These are phyloP conservation scores for Acanthamoeba comandoni DNA, from an alignment of 208 protist genomes.

Conservation along the genomic window DNA sequence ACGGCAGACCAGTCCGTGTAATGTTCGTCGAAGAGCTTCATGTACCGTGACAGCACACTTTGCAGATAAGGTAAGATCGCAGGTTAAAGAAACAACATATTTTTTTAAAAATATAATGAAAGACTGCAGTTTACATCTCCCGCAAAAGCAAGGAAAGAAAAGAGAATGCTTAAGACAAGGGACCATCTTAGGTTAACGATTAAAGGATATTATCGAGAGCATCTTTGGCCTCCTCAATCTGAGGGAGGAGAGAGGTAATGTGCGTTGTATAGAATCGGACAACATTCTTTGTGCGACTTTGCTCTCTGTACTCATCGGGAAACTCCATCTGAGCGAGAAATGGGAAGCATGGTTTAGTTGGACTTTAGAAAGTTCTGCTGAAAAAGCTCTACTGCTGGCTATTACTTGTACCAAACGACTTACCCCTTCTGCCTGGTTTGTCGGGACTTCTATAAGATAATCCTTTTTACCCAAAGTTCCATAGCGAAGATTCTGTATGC, in stretches of 20 bases:
- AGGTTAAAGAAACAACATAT: slow-evolving; percentile 20
- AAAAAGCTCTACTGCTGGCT: not conserved
- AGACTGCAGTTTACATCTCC: not conserved
- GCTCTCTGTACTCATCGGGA: slow-evolving; percentile 45
- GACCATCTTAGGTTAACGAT: too few species aligned
- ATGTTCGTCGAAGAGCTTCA: slow-evolving; percentile 25
- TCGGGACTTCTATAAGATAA: slow-evolving; percentile 46
- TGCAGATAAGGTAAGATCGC: slow-evolving; percentile 36
- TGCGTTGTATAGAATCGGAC: not conserved
- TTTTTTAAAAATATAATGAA: too few species aligned
- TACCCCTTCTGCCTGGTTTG: slow-evolving; percentile 18
- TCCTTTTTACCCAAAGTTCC: slow-evolving; percentile 33
- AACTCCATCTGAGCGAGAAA: not conserved
- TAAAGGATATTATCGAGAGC: slow-evolving; percentile 41
- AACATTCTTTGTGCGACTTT: slow-evolving; percentile 32
- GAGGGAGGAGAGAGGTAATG: slow-evolving; percentile 1
- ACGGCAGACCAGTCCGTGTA: slow-evolving; percentile 42
- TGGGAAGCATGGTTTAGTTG: not conserved
- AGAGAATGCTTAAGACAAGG: not conserved
- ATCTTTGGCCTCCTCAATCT: slow-evolving; percentile 67
- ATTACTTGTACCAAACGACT: not conserved
- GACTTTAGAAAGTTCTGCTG: not conserved
- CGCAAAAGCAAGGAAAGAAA: slow-evolving; percentile 2
- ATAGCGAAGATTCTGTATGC: too few species aligned
- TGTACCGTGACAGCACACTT: slow-evolving; percentile 21